These are phyloP conservation scores for Manihot esculenta DNA, from an alignment of 441 rosid genomes.

Conservation along the genomic window DNA sequence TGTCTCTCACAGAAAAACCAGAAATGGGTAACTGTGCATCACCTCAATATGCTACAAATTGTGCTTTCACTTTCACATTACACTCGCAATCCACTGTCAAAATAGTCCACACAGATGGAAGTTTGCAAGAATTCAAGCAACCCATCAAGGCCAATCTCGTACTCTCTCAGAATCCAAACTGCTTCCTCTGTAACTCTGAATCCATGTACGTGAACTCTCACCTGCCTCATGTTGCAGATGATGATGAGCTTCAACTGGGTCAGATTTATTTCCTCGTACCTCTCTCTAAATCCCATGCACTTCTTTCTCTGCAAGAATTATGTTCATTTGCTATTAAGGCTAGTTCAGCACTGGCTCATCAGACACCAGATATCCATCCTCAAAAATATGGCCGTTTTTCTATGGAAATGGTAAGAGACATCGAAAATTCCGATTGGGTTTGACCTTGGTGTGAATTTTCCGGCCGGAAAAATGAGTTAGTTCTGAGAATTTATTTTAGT, in stretches of 20 bases:
- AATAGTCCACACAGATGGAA: conserved; percentile 28
- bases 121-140: conserved; percentile 25
- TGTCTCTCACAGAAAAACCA: too few species aligned
- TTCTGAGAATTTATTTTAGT: not conserved
- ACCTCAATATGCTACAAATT: conserved; percentile 4
- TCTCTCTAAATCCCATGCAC: conserved; percentile 12
- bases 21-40: conserved; percentile 38
- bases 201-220: conserved; percentile 28
- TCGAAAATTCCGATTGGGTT: conserved; percentile 6
- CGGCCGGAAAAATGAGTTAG: not conserved
- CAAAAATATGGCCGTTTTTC: not conserved
- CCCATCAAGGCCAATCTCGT: conserved; percentile 28
- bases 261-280: conserved; percentile 39
- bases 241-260: conserved; percentile 36
- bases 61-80: not conserved
- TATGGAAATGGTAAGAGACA: not conserved
- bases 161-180: conserved; percentile 27
- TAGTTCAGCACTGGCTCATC: conserved; percentile 20
- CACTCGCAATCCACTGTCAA: conserved; percentile 20
- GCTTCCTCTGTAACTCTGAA: conserved; percentile 36
- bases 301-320: conserved; percentile 29
- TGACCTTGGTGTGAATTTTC: conserved; percentile 13
- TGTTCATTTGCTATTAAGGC: conserved; percentile 37
- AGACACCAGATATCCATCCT: not conserved
- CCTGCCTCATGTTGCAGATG: conserved; percentile 20